Percentiles rank a stretch among this genome's conserved stretches.
Evolutionary conservation across 2,329 filamentous ascomycete species (phyloP).

Genomic region (Penicillium sp.): DNA sequence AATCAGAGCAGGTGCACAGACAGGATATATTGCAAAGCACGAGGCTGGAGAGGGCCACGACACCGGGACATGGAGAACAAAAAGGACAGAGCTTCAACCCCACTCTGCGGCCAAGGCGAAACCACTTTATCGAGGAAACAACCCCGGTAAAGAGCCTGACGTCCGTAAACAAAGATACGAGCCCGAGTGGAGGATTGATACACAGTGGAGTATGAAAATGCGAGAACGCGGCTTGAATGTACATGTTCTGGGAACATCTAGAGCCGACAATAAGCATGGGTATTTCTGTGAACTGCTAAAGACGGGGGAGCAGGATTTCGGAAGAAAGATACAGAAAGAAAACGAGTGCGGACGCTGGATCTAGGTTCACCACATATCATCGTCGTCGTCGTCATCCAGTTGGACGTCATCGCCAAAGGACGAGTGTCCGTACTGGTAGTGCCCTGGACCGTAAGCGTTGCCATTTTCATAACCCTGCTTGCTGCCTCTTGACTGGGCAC

Average conservation of each 20-base stretch:
- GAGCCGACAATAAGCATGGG: slow-evolving; percentile 31
- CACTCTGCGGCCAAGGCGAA: too few species aligned
- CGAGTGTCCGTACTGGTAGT: slow-evolving; percentile 43
- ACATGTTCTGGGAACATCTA: slow-evolving; percentile 30
- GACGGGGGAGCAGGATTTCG: slow-evolving; percentile 25
- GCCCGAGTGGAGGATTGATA: neutral
- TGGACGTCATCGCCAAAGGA: slow-evolving; percentile 45
- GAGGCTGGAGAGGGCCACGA: slow-evolving; percentile 4
- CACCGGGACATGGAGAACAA: neutral
- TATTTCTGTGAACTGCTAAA: slow-evolving; percentile 32
- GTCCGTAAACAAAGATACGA: slow-evolving; percentile 1
- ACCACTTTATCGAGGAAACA: too few species aligned
- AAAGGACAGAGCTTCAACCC: too few species aligned
- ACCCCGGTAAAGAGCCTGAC: too few species aligned
- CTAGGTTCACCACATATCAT: slow-evolving; percentile 51
- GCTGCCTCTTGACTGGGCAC: slow-evolving; percentile 39
- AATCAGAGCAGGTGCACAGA: slow-evolving; percentile 29
- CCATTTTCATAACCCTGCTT: slow-evolving; percentile 43
- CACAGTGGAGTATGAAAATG: slow-evolving; percentile 3
- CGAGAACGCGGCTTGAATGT: slow-evolving; percentile 24
- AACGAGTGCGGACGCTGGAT: slow-evolving; percentile 21
- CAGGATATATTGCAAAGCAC: slow-evolving; percentile 24
- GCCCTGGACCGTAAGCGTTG: slow-evolving; percentile 35
- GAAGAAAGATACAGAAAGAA: slow-evolving; percentile 13
- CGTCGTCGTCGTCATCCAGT: slow-evolving; percentile 46